Evolutionary conservation across 805 yeast species (phyloP).

Genomic region (Starmerella apis): DNA sequence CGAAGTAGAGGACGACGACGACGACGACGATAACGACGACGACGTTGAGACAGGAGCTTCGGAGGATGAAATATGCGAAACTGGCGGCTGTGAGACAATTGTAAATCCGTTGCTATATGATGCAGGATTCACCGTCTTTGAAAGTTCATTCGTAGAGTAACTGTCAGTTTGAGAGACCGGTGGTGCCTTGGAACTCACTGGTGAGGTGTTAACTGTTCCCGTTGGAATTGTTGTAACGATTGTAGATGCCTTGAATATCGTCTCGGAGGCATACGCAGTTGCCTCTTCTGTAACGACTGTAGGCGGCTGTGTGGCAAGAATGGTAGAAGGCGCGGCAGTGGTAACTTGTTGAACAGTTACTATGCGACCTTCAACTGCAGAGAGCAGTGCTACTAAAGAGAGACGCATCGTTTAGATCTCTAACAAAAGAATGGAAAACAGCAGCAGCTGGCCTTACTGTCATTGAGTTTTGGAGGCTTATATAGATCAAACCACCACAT

Average conservation of each 20-base stretch:
- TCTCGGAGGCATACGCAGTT: constrained; percentile 22
- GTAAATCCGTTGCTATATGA: constrained; percentile 27
- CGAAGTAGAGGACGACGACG: too few species aligned
- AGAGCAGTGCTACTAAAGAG: constrained; percentile 9
- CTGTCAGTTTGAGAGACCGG: constrained; percentile 31
- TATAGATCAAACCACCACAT: constrained; percentile 3
- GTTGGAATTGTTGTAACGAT: constrained; percentile 30
- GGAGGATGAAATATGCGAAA: neutral
- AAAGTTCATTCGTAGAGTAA: constrained; percentile 28
- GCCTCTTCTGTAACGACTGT: constrained; percentile 20
- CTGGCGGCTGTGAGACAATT: constrained; percentile 5
- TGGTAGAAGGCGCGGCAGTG: constrained; percentile 20
- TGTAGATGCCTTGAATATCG: constrained; percentile 29
- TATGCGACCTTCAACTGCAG: constrained; percentile 16
- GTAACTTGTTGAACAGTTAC: constrained; percentile 21
- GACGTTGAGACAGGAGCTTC: neutral
- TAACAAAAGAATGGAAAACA: neutral
- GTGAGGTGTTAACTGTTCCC: constrained; percentile 28
- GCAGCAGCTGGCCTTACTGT: neutral
- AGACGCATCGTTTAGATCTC: neutral
- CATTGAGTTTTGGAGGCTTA: neutral
- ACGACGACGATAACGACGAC: neutral
- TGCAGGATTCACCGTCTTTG: constrained; percentile 29
- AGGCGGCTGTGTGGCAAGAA: constrained; percentile 10
- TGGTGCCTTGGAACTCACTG: constrained; percentile 27